A percentile compares a stretch with the other conserved stretches of the same genome.
phyloP scores from a whole-genome alignment of 257 asterid species.

The Paraleonurus japonicus region DNA sequence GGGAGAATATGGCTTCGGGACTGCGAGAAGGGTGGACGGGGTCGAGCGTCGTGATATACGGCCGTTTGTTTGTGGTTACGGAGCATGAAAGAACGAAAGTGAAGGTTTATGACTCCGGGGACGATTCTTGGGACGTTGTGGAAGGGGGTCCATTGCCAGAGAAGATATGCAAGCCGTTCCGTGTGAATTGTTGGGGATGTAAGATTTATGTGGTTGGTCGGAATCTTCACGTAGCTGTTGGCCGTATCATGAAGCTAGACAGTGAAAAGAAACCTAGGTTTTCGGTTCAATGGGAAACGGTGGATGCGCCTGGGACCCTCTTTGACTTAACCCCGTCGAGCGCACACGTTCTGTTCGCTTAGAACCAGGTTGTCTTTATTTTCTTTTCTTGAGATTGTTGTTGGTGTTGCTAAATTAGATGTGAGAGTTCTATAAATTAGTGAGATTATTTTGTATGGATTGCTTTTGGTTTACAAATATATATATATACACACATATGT shows the following conservation, averaged over 20 bases:
- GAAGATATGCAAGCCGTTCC: constrained; percentile 89
- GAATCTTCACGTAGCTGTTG: constrained; percentile 86
- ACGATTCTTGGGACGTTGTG: constrained; percentile 82
- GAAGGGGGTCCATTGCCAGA: constrained; percentile 82
- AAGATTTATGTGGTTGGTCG: constrained; percentile 81
- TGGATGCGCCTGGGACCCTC: constrained; percentile 72
- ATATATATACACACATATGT: constrained; percentile 8
- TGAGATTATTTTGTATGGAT: constrained; percentile 26
- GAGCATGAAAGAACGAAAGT: constrained; percentile 91
- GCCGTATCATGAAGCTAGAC: constrained; percentile 40
- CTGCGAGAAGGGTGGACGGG: constrained; percentile 99
- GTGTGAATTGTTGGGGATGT: constrained; percentile 61
- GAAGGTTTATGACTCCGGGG: constrained; percentile 73
- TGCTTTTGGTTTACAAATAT: constrained; percentile 29
- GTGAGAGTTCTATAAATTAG: constrained; percentile 21
- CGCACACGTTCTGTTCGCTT: constrained; percentile 91
- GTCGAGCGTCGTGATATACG: constrained; percentile 73
- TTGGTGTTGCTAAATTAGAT: constrained; percentile 21
- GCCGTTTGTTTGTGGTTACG: constrained; percentile 76
- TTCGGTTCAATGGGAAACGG: constrained; percentile 64
- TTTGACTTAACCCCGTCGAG: constrained; percentile 75
- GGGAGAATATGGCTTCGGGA: constrained; percentile 89
- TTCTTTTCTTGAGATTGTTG: neutral
- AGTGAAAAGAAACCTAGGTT: constrained; percentile 40
- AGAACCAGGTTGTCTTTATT: constrained; percentile 25